A percentile compares a stretch with the other conserved stretches of the same genome.
These are phyloP conservation scores for Rutidosis leptorrhynchoides DNA, from an alignment of 129 eudicot species.

Conservation along the genomic window DNA sequence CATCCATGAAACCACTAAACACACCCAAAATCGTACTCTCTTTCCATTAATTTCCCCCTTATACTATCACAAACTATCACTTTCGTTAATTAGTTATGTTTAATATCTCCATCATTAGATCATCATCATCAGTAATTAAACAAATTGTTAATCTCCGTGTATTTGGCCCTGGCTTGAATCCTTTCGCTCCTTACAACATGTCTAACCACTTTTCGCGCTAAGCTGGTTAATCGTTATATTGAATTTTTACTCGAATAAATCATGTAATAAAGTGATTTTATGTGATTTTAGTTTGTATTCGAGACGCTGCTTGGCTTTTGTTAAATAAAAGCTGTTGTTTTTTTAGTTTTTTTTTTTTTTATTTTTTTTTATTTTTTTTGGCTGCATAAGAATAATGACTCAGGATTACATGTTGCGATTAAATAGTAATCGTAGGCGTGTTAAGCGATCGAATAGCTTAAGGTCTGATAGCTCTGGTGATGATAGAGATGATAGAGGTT, in stretches of 20 bases:
- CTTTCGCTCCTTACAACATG: not conserved
- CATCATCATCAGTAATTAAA: constrained; percentile 32
- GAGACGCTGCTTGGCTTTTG: not conserved
- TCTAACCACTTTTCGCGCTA: not conserved
- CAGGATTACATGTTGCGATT: constrained; percentile 16
- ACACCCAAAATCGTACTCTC: constrained; percentile 11
- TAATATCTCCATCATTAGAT: constrained; percentile 36
- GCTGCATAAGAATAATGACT: constrained; percentile 10
- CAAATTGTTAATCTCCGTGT: constrained; percentile 50
- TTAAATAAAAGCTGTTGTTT: not conserved
- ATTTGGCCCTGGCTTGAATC: constrained; percentile 88
- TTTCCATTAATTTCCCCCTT: constrained; percentile 7
- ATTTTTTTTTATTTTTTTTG: not conserved
- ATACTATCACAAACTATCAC: not conserved
- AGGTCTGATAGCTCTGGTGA: constrained; percentile 15
- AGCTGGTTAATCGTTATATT: not conserved
- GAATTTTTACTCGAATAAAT: no score
- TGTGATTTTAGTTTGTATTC: not conserved
- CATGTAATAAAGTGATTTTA: not conserved
- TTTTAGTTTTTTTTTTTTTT: no score
- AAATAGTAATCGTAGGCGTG: constrained; percentile 18
- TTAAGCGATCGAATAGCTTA: constrained; percentile 13
- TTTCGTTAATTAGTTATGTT: constrained; percentile 24
- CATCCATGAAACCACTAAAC: constrained; percentile 44
- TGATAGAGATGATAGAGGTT: constrained; percentile 59